Base-by-base conservation (phyloP, 78 protist genomes). In the slime mould (Dictyostelium discoideum) region DNA sequence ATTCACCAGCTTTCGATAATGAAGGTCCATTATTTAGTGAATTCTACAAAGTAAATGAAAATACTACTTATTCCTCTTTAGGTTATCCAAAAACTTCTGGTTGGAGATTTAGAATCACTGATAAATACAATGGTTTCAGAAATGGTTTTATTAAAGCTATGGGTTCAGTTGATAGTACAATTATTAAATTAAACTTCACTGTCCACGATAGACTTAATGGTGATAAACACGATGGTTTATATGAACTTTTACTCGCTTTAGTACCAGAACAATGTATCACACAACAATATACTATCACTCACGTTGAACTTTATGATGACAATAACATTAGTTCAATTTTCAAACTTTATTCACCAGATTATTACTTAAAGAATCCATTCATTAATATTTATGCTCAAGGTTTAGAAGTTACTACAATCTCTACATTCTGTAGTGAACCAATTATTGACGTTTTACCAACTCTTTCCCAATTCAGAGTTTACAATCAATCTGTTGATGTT, bases 91-190 rank as follows among this genome's bases (percentile, higher is more conserved):
- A 3, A 54, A 16, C 18, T 3, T 14, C 37, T 73, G 80, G 84
- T 42, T 81, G 85, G 85, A 50, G 46, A 50, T 24, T 81, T 11
- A 81, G 73, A 81, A 81, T 81, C 72, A n/a, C 29, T 14, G 85
- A 81, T 13, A 6, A 48, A 0, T 22, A 22, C 9, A 81, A 81
- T 81, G 85, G 85, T 13, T 81, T 81, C 22, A 81, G 50, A 50
- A 26, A 26, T 48, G 85, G 85, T 48, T 81, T 24, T 54, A 29
- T 81, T 50, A 26, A 50, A 22, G 63, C 26, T 8, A 16, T 50
- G 14, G 85, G 85, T 24, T 50, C 72, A 39, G 2, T 81, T 10
- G 85, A 81, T 81, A 24, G 26, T 10, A 50, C 73, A 9, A 9
- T 14, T 4, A 29, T 26, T 48, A 42, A 10, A 39, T 81, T 46